phyloP scores from a whole-genome alignment of 2,329 filamentous ascomycete genomes.

The Aspergillus unguis region DNA sequence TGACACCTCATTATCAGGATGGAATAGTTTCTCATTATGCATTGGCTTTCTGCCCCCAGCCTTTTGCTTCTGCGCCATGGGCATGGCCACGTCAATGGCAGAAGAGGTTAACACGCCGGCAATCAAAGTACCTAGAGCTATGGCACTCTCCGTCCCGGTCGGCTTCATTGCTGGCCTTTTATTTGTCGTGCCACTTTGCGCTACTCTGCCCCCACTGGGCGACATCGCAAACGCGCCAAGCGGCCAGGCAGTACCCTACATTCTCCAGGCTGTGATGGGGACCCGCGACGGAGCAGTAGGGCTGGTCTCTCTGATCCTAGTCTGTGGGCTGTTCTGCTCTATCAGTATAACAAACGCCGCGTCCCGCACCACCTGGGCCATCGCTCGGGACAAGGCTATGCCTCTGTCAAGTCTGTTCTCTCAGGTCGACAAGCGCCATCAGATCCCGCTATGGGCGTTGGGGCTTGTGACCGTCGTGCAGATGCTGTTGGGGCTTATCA shows the following conservation, averaged over 20 bases:
- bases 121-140: slow-evolving; percentile 34
- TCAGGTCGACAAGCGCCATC: not conserved
- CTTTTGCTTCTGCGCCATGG: slow-evolving; percentile 58
- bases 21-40: slow-evolving; percentile 60
- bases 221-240: slow-evolving; percentile 24
- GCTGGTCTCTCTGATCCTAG: slow-evolving; percentile 27
- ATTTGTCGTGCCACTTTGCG: slow-evolving; percentile 39
- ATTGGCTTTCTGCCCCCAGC: slow-evolving; percentile 60
- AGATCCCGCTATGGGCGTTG: slow-evolving; percentile 43
- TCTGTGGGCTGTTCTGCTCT: slow-evolving; percentile 29
- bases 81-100: slow-evolving; percentile 56
- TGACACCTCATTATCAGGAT: slow-evolving; percentile 55
- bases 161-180: slow-evolving; percentile 37
- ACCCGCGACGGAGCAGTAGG: slow-evolving; percentile 25
- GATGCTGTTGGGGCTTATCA: slow-evolving; percentile 50
- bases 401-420: slow-evolving; percentile 25
- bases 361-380: slow-evolving; percentile 39
- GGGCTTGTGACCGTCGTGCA: slow-evolving; percentile 46
- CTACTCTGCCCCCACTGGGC: slow-evolving; percentile 36
- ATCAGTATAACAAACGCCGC: slow-evolving; percentile 43
- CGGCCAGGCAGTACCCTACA: slow-evolving; percentile 36
- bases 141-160: slow-evolving; percentile 35
- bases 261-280: slow-evolving; percentile 31
- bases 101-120: slow-evolving; percentile 42
- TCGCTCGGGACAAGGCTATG: slow-evolving; percentile 26